These are phyloP conservation scores for Chlamydomonas sp. DNA, from an alignment of 139 green algal genomes.

Conservation along the genomic window DNA sequence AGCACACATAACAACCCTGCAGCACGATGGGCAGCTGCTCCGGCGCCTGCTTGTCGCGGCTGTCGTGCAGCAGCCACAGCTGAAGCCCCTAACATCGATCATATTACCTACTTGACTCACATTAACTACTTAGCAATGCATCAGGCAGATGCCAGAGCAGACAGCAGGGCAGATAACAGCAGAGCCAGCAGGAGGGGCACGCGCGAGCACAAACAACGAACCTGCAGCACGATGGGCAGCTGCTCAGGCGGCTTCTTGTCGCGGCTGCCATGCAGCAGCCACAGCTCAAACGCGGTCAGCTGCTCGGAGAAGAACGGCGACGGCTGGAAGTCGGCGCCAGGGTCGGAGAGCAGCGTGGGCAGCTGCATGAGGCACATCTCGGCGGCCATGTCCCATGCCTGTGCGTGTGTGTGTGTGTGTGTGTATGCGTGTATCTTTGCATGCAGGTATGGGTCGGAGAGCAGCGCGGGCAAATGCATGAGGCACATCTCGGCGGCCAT, in stretches of 20 bases:
- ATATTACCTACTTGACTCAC: no score
- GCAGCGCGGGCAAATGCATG: conserved; percentile 59
- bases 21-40: conserved; percentile 99
- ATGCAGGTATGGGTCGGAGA: conserved; percentile 24
- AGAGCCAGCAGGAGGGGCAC: no score
- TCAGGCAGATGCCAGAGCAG: no score
- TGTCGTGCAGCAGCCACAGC: conserved; percentile 89
- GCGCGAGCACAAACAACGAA: no score
- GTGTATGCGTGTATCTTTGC: not conserved
- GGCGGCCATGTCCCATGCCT: conserved; percentile 85
- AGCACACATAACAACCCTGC: conserved; percentile 65
- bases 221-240: conserved; percentile 97
- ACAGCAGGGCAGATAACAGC: no score
- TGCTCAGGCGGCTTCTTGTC: conserved; percentile 91
- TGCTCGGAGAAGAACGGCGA: conserved; percentile 94
- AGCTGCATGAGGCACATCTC: conserved; percentile 92
- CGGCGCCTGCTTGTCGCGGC: conserved; percentile 72
- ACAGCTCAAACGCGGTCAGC: conserved; percentile 97
- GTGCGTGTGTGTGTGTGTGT: not conserved
- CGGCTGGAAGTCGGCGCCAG: conserved; percentile 43
- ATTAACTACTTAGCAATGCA: no score
- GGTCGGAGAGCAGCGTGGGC: conserved; percentile 30
- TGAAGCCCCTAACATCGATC: no score
- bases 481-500: conserved; percentile 95
- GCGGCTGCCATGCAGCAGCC: conserved; percentile 76